Base-by-base conservation (phyloP, 2,329 filamentous ascomycete genomes). In the Berkeleyomyces basicola region DNA sequence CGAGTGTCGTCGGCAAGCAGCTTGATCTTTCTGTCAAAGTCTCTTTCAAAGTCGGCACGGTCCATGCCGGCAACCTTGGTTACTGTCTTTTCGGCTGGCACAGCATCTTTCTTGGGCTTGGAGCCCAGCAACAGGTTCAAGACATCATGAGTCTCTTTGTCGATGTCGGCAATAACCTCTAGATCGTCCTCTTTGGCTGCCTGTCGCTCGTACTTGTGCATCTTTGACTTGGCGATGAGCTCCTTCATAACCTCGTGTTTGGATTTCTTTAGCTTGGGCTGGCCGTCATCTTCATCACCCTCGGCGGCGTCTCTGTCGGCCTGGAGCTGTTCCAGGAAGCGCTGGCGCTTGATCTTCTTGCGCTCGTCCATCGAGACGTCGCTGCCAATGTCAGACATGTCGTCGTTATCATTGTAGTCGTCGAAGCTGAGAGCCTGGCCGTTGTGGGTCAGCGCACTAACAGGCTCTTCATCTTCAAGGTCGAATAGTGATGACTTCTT, bases 211-310 rank as follows among this genome's bases (percentile, higher is more conserved):
- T 92, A 91, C 74, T 96, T 97, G 79, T 96, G 82, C 66, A 88
- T 79, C 71, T 99, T 99, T 0, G 92, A 97, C 74, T 99, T 99
- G 65, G 91, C 89, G 67, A 99, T 96, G 65, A 99, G 81, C 73
- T 99, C 95, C 70, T 96, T 87, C 89, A 97, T 96, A 59, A 99
- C 88, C 73, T 99, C 93, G 61, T 93, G 88, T 75, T 96, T 97
- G 2, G 86, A 86, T 77, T 96, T 99, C 73, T 96, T 96, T 64
- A 86, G 82, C 68, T 92, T 87, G 0, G 90, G 90, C 66, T 85
- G 76, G 23, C 78, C 78, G 43, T 78, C 78, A 4, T 75, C 76
- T 0, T 77, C 77, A 4, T 77, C 77, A 3, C 74, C 76, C 2
- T 76, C 78, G n/a, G 74, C 76, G 2, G 76, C 78, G 59, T 78